A percentile compares a stretch with the other conserved stretches of the same genome.
Conservation (phyloP, 2,329 filamentous ascomycete genomes). For the Gliomastix tumulicola region DNA sequence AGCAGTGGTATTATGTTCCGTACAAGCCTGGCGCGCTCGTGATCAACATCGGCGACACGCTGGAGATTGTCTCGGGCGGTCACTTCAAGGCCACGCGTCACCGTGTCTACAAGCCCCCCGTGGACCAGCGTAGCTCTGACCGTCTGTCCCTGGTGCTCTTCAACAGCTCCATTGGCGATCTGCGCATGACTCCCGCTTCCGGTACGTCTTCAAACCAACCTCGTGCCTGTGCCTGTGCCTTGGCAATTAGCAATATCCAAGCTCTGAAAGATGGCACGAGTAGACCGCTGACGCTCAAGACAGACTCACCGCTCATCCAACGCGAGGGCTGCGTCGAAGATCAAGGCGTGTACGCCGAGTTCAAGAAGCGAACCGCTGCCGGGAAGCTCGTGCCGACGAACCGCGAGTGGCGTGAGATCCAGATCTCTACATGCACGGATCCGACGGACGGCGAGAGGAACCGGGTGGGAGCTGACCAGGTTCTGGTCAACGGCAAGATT, state of each 20-base stretch:
- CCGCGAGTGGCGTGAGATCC: constrained; percentile 39
- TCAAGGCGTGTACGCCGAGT: constrained; percentile 37
- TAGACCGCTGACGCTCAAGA: too few relatives aligned
- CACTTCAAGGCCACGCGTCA: constrained; percentile 13
- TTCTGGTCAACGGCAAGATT: constrained; percentile 32
- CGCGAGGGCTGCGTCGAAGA: constrained; percentile 32
- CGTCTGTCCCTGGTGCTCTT: constrained; percentile 34
- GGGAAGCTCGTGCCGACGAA: constrained; percentile 36
- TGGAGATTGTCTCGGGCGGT: constrained; percentile 10
- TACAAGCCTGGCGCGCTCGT: constrained; percentile 12
- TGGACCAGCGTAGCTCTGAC: constrained; percentile 19
- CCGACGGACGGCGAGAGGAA: constrained; percentile 31
- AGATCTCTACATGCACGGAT: constrained; percentile 34
- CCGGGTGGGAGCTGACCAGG: constrained; percentile 31
- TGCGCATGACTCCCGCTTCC: not conserved
- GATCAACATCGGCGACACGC: constrained; percentile 11
- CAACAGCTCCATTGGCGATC: constrained; percentile 9
- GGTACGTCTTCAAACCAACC: not conserved
- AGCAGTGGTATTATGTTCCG: constrained; percentile 12
- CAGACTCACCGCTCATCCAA: constrained; percentile 23
- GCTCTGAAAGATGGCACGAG: too few relatives aligned
- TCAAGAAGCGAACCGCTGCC: constrained; percentile 29
- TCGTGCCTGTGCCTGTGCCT: too few relatives aligned
- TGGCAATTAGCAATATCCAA: too few relatives aligned
- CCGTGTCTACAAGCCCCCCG: constrained; percentile 9